phyloP scores from a whole-genome alignment of 306 rosid genomes.

The Astragalus membranaceus region DNA sequence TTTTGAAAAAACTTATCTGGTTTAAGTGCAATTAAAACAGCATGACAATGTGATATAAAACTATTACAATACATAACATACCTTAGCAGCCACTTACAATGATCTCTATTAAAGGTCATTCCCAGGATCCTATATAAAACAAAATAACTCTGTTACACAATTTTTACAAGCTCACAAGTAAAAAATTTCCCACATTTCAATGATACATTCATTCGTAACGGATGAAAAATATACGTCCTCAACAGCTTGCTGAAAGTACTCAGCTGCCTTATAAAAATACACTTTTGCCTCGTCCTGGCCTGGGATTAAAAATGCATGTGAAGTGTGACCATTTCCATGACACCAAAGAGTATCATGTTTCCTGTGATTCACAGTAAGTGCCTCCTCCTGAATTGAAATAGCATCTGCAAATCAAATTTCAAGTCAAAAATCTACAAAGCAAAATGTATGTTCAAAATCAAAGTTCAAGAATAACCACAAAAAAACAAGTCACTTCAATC shows the following conservation, averaged over 20 bases:
- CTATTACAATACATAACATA: conserved; percentile 27
- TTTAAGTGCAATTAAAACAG: neutral
- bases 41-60: neutral
- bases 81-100: conserved; percentile 81
- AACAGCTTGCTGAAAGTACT: conserved; percentile 56
- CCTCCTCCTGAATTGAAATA: conserved; percentile 71
- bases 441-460: neutral
- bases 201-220: neutral
- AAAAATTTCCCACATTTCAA: neutral
- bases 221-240: conserved; percentile 42
- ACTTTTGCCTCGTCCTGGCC: conserved; percentile 58
- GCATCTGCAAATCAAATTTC: conserved; percentile 49
- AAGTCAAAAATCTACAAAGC: conserved; percentile 5
- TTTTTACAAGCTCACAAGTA: neutral
- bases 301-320: conserved; percentile 61
- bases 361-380: conserved; percentile 55
- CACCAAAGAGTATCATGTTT: conserved; percentile 89
- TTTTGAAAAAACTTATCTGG: neutral
- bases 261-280: conserved; percentile 47
- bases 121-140: conserved; percentile 52
- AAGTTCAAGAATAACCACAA: neutral
- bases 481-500: neutral
- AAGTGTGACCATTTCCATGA: conserved; percentile 74
- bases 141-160: neutral
- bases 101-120: conserved; percentile 67